These are phyloP conservation scores for Schizophyllum commune DNA, from an alignment of 1,284 basidiomycete genomes.

Conservation along the genomic window DNA sequence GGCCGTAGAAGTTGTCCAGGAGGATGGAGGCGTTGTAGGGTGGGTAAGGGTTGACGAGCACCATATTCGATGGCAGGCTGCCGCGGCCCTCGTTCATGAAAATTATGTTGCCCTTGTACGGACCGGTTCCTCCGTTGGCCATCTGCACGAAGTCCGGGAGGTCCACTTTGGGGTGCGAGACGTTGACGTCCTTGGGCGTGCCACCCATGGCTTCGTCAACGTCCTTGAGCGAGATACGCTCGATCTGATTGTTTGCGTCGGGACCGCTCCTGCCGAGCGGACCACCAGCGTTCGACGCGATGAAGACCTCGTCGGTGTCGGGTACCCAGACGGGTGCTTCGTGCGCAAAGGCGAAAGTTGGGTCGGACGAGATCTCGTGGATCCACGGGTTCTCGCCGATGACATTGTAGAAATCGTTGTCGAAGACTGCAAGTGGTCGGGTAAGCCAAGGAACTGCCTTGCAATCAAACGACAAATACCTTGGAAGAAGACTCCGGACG, in stretches of 20 bases:
- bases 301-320: constrained; percentile 22
- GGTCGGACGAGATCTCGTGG: constrained; percentile 12
- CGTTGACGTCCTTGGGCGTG: constrained; percentile 34
- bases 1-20: constrained; percentile 65
- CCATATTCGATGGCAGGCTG: constrained; percentile 51
- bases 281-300: constrained; percentile 39
- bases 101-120: constrained; percentile 53
- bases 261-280: constrained; percentile 32
- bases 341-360: constrained; percentile 14
- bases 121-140: constrained; percentile 72
- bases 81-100: constrained; percentile 66
- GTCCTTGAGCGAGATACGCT: constrained; percentile 38
- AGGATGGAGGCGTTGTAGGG: constrained; percentile 60
- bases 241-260: constrained; percentile 37
- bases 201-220: constrained; percentile 31
- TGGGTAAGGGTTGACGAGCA: constrained; percentile 52
- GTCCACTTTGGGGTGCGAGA: constrained; percentile 46
- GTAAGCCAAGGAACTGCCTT: background rate
- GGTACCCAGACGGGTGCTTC: constrained; percentile 9
- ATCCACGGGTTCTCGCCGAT: constrained; percentile 10
- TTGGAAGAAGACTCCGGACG: constrained; percentile 12
- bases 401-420: constrained; percentile 9
- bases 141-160: constrained; percentile 47
- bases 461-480: background rate
- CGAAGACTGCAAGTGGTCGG: constrained; percentile 5